phyloP scores from a whole-genome alignment of 176 grass and related monocot genomes.

The Aegilops longissima region DNA sequence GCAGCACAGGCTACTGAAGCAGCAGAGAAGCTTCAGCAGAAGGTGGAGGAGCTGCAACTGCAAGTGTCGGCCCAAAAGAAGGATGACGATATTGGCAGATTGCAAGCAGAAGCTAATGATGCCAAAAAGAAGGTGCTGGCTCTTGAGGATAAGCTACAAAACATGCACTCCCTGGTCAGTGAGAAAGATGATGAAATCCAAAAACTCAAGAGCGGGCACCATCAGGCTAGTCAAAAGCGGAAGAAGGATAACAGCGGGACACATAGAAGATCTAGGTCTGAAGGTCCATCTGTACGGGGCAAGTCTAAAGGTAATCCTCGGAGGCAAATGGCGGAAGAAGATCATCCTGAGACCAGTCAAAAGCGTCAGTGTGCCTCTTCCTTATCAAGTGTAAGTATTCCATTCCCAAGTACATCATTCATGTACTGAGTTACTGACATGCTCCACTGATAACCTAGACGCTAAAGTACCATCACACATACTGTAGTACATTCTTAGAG shows the following conservation, averaged over 20 bases:
- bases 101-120: slow-evolving; percentile 29
- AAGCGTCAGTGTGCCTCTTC: slow-evolving; percentile 40
- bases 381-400: slow-evolving; percentile 46
- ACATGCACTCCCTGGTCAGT: slow-evolving; percentile 36
- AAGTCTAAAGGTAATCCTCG: slow-evolving; percentile 12
- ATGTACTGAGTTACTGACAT: neutral
- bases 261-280: slow-evolving; percentile 37
- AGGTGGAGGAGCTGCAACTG: slow-evolving; percentile 37
- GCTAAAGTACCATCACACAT: slow-evolving; percentile 12
- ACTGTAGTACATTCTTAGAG: neutral
- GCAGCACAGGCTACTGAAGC: slow-evolving; percentile 46
- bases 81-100: slow-evolving; percentile 30
- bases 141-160: slow-evolving; percentile 35
- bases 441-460: neutral
- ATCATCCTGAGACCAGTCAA: slow-evolving; percentile 31
- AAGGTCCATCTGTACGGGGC: neutral
- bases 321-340: slow-evolving; percentile 1
- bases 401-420: neutral
- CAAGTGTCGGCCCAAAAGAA: slow-evolving; percentile 35
- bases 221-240: neutral
- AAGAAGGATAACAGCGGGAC: slow-evolving; percentile 11
- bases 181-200: slow-evolving; percentile 32
- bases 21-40: slow-evolving; percentile 34
- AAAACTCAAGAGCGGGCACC: slow-evolving; percentile 21
- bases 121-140: slow-evolving; percentile 30